Percentiles rank a stretch among this genome's conserved stretches.
Conservation (phyloP, 495 filamentous ascomycete species). For the Astrothelium subdiscretum region DNA sequence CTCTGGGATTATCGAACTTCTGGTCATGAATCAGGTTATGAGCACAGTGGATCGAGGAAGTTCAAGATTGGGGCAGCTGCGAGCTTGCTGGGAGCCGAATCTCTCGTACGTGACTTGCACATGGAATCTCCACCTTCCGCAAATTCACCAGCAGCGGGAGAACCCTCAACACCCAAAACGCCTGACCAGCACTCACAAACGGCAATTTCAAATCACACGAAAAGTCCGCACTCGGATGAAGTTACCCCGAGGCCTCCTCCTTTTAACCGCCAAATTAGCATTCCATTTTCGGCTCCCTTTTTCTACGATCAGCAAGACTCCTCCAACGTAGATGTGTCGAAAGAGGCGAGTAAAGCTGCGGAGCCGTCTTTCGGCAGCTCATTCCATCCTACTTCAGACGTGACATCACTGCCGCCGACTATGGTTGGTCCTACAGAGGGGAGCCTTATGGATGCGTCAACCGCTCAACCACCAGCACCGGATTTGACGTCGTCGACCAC, state of each 20-base stretch:
- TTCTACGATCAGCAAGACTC: slow-evolving; percentile 25
- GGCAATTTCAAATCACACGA: background rate
- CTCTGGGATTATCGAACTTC: background rate
- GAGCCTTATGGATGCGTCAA: too few species aligned
- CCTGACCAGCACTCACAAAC: slow-evolving; percentile 18
- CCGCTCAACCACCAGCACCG: too few species aligned
- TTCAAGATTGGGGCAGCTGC: slow-evolving; percentile 35
- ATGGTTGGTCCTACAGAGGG: background rate
- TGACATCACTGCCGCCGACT: background rate
- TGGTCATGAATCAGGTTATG: background rate
- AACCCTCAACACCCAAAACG: slow-evolving; percentile 26
- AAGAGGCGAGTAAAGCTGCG: slow-evolving; percentile 1
- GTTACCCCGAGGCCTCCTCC: slow-evolving; percentile 18
- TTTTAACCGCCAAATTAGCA: slow-evolving; percentile 26
- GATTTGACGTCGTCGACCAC: slow-evolving; percentile 2
- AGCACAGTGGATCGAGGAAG: slow-evolving; percentile 17
- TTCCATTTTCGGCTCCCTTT: slow-evolving; percentile 27
- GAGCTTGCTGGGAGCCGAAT: slow-evolving; percentile 57
- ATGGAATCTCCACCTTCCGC: slow-evolving; percentile 44
- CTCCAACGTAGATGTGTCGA: slow-evolving; percentile 23
- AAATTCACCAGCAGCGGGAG: slow-evolving; percentile 19
- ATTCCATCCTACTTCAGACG: background rate
- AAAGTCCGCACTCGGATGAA: slow-evolving; percentile 2
- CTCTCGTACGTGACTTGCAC: slow-evolving; percentile 52
- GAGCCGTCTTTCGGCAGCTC: background rate